A percentile compares a stretch with the other conserved stretches of the same genome.
Conservation (phyloP, 2,329 filamentous ascomycete genomes). For the Rhinocladiella similis region DNA sequence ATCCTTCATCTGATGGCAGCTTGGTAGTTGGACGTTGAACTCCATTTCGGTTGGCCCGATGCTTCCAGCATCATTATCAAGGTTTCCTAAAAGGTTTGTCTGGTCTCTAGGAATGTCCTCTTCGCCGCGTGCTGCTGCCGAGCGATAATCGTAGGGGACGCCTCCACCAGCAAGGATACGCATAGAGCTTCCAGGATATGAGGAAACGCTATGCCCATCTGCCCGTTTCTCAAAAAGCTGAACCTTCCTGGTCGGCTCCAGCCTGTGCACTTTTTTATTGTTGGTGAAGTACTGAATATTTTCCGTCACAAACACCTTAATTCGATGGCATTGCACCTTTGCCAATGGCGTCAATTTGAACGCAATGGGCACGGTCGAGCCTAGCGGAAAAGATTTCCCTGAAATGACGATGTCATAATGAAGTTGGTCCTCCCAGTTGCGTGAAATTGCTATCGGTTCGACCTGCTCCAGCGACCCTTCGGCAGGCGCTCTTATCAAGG, state of each 20-base stretch:
- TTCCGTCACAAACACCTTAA: slow-evolving; percentile 89
- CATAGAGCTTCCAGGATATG: slow-evolving; percentile 74
- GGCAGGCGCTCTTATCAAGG: slow-evolving; percentile 79
- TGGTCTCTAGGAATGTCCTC: slow-evolving; percentile 55
- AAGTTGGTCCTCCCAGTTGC: slow-evolving; percentile 92
- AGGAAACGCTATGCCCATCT: slow-evolving; percentile 70
- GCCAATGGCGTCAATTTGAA: slow-evolving; percentile 91
- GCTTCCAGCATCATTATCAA: slow-evolving; percentile 68
- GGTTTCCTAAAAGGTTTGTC: slow-evolving; percentile 76
- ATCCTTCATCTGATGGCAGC: slow-evolving; percentile 77
- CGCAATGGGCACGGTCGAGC: slow-evolving; percentile 83
- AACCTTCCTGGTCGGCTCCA: slow-evolving; percentile 81
- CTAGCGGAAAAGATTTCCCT: slow-evolving; percentile 89
- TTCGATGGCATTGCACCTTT: slow-evolving; percentile 88
- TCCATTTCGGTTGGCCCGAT: slow-evolving; percentile 92
- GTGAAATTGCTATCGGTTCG: slow-evolving; percentile 89
- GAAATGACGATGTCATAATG: slow-evolving; percentile 97
- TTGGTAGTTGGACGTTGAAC: slow-evolving; percentile 88
- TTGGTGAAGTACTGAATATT: slow-evolving; percentile 88
- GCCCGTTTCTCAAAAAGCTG: slow-evolving; percentile 85
- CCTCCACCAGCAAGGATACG: slow-evolving; percentile 79
- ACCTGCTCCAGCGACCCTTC: slow-evolving; percentile 87
- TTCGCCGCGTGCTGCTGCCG: slow-evolving; percentile 57
- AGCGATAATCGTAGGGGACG: slow-evolving; percentile 63
- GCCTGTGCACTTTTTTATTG: slow-evolving; percentile 79